Conservation (phyloP, 2,329 filamentous ascomycete species). For the Calonectria hongkongensis region DNA sequence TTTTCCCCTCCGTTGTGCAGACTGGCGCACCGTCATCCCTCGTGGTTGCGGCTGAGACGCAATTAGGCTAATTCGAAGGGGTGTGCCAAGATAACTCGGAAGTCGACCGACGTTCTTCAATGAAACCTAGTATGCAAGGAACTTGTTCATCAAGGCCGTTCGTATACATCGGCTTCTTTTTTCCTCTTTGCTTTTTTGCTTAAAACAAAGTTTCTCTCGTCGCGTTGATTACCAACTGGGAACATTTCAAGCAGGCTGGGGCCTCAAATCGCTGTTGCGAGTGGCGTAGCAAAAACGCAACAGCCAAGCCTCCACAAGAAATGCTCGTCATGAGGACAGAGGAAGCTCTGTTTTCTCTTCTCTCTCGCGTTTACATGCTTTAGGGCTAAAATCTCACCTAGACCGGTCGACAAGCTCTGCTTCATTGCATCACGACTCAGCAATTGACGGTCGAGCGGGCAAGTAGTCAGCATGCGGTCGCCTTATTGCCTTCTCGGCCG, state of each 20-base stretch:
- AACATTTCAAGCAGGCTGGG: background rate
- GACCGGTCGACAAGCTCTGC: background rate
- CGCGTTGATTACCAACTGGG: no score
- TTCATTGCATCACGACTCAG: background rate
- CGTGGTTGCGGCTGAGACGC: conserved; percentile 12
- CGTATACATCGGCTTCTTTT: background rate
- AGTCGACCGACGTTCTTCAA: conserved; percentile 10
- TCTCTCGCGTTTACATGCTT: background rate
- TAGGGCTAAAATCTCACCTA: conserved; percentile 10
- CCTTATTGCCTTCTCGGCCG: background rate
- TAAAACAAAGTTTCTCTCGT: background rate
- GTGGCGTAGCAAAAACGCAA: background rate
- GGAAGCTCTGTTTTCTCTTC: background rate
- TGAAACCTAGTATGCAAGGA: conserved; percentile 2
- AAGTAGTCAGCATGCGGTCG: background rate
- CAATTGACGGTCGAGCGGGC: background rate
- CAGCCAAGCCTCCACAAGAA: background rate
- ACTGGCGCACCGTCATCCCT: background rate
- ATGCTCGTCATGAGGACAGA: background rate
- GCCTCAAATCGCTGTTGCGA: background rate
- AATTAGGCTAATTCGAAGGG: conserved; percentile 9
- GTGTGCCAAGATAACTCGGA: background rate
- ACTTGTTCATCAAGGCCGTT: background rate
- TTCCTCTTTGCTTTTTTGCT: no score
- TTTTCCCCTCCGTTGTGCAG: background rate